Evolutionary conservation across 768 basidiomycete species (phyloP), one percentile per base, ranked within the genome.

Genomic region (Boletus patriciae): DNA sequence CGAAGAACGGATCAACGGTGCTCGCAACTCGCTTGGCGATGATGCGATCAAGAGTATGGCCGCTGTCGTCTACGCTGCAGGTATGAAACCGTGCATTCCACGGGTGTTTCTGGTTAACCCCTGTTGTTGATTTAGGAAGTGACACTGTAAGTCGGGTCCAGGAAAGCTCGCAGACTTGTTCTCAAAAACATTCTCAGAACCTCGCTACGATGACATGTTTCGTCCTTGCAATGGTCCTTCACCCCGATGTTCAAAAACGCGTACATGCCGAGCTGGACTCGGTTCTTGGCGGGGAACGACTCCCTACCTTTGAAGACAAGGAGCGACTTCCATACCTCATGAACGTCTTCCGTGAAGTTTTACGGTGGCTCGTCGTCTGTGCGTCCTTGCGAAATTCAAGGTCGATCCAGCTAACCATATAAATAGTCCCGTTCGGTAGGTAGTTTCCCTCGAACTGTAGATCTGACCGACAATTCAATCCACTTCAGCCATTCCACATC

Each of bases 321-420:
- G 52, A 47, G 29, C 38, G 27, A 15, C 36, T 54, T 21, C 52
- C 52, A 23, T 54, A 54, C 27, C 13, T 54, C 8, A 54, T 54
- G 52, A 54, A 54, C 11, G 52, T 54, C 16, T 38, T 54, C 15
- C 52, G 52, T 29, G 45, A 54, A 31, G 52, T 47, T 21, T 38
- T 54, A 15, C 34, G 52, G 12, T 54, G 52, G 52, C 52, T 54
- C 7, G 52, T 54, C 29, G 52, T 54, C 27, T 54, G 52, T 54
- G 18, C 3, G 52, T 47, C 27, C 12, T 29, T 11, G 4, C 12
- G 27, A 38, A 16, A 18, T 21, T 21, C 37, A 9, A 21, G 36
- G 15, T 31, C 4, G 15, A 16, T 40, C n/a, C 36, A 18, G 25
- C 45, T 54, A 13, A 54, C 19, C 9, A 15, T 10, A 10, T 47